Evolutionary conservation across 768 basidiomycete species (phyloP), one percentile per base, ranked within the genome.

Genomic region (Hypholoma fasciculare): DNA sequence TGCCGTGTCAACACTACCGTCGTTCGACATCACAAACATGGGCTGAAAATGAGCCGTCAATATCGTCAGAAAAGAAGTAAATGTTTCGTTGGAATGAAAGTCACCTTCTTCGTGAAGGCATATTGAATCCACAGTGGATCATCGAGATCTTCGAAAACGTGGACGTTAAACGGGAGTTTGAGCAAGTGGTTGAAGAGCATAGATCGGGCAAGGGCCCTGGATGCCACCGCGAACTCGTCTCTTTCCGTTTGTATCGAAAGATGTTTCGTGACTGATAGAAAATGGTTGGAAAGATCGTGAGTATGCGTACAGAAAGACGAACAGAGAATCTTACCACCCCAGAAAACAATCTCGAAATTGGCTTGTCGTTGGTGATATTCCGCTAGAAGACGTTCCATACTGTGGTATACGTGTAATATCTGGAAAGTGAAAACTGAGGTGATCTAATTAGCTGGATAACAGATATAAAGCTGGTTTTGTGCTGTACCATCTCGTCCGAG

Each of bases 291-390:
- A 30, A 9, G 12, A 19, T 55, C 19, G 40, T 48, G 55, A 43
- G 19, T 8, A 57, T 56, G 44, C 16, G 1, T 49, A 19, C 34
- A n/a, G 2, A 11, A 42, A 16, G 14, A 8, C 11, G 4, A 5
- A 11, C 38, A 23, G 6, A 13, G 2, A 7, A 64, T 19, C 69
- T 39, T 55, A 83, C 88, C 75, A 57, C 82, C 69, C 76, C 81
- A 90, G 66, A 90, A 90, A 3, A 84, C 81, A 30, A 90, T 71
- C 36, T 89, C 85, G 53, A 89, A 87, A 34, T 77, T 76, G 0
- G 82, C 82, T 5, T 74, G 76, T 13, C 87, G 77, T 27, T 71
- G 73, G 14, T 72, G 66, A 56, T 87, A 80, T 38, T 85, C 75
- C 7, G 74, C 54, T 7, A 90, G 66, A 3, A 77, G 69, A n/a